These are phyloP conservation scores for Spencermartinsiella ligniputridi DNA, from an alignment of 1,139 yeast genomes.

Conservation along the genomic window DNA sequence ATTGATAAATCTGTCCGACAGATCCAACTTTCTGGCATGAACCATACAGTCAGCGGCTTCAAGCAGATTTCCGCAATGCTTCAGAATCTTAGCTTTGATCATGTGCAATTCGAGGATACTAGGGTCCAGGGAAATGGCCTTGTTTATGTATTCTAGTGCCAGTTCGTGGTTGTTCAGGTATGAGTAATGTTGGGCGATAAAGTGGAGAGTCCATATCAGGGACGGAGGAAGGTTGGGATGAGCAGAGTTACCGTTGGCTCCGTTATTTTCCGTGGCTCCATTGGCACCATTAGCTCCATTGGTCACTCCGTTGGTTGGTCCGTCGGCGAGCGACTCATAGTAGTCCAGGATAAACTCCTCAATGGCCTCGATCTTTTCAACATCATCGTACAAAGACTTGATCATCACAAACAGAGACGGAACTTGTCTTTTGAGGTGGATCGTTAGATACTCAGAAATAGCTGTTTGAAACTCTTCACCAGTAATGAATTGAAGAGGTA, in stretches of 20 bases:
- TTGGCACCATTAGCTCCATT: constrained; percentile 1
- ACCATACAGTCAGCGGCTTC: constrained; percentile 67
- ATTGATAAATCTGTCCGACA: constrained; percentile 88
- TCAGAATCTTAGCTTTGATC: constrained; percentile 73
- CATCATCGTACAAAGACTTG: constrained; percentile 66
- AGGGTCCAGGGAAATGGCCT: constrained; percentile 61
- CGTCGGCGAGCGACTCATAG: constrained; percentile 24
- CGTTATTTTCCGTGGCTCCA: neutral
- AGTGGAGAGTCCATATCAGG: constrained; percentile 72
- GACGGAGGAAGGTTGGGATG: constrained; percentile 41
- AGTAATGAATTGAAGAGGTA: constrained; percentile 71
- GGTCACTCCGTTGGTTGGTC: constrained; percentile 3
- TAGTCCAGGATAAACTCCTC: constrained; percentile 53
- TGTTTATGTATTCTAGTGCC: constrained; percentile 56
- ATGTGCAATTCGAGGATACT: constrained; percentile 79
- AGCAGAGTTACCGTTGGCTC: constrained; percentile 20
- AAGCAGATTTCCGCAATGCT: constrained; percentile 57
- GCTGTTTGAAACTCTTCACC: constrained; percentile 48
- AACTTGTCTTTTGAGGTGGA: constrained; percentile 71
- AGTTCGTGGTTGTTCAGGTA: constrained; percentile 44
- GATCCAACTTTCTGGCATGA: constrained; percentile 69
- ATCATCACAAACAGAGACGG: constrained; percentile 88
- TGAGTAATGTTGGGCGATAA: constrained; percentile 75
- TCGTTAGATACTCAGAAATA: constrained; percentile 50
- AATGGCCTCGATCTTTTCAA: constrained; percentile 45